Conservation (phyloP, 495 filamentous ascomycete species). For the Aspergillus homomorphus region DNA sequence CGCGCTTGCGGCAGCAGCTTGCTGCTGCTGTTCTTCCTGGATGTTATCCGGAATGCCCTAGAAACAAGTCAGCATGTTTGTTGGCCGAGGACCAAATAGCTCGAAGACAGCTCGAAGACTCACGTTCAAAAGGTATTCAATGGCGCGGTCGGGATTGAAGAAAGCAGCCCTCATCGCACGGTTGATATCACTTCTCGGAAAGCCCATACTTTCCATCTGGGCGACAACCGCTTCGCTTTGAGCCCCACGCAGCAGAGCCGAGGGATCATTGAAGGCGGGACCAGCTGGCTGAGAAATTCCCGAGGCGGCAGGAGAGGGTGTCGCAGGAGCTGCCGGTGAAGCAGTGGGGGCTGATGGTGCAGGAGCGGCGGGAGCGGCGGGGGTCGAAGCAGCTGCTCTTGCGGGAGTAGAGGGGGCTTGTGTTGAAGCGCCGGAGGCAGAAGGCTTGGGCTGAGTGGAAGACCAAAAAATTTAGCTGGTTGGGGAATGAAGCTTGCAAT, state of each 20-base stretch:
- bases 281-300: constrained; percentile 40
- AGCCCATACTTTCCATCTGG: constrained; percentile 98
- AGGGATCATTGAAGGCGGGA: constrained; percentile 66
- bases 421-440: constrained; percentile 52
- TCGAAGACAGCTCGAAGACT: constrained; percentile 29
- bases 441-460: constrained; percentile 61
- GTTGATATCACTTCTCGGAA: constrained; percentile 79
- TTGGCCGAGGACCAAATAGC: constrained; percentile 7
- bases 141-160: constrained; percentile 94
- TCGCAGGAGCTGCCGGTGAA: constrained; percentile 56
- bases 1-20: constrained; percentile 30
- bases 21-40: constrained; percentile 61
- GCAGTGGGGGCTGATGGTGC: constrained; percentile 61
- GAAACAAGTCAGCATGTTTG: constrained; percentile 12
- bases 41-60: constrained; percentile 89
- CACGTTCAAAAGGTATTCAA: constrained; percentile 90
- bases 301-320: constrained; percentile 67
- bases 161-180: constrained; percentile 93
- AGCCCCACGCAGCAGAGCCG: constrained; percentile 76
- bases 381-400: constrained; percentile 43
- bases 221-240: constrained; percentile 80
- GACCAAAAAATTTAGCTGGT: constrained; percentile 8
- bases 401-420: constrained; percentile 59
- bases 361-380: constrained; percentile 64
- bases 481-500: constrained; percentile 2